phyloP scores from a whole-genome alignment of 1,139 yeast species.

The Candida smagusa region DNA sequence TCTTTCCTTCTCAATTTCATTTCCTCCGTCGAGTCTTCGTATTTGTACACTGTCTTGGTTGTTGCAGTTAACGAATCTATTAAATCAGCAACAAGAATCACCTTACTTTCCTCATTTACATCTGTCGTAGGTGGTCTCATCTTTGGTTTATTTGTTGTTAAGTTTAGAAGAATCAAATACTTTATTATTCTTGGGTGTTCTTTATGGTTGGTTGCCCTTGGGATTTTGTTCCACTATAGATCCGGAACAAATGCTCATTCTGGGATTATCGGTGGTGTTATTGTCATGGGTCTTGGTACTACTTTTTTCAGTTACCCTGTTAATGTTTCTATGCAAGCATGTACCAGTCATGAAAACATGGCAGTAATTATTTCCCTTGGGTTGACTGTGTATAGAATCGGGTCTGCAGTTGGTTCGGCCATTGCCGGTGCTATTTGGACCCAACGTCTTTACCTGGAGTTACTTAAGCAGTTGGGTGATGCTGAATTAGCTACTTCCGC shows the following conservation, averaged over 20 bases:
- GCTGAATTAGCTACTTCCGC: slow-evolving; percentile 24
- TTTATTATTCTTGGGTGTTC: slow-evolving; percentile 33
- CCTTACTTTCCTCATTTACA: slow-evolving; percentile 31
- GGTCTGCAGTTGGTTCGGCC: slow-evolving; percentile 33
- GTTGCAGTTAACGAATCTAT: slow-evolving; percentile 32
- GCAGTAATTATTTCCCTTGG: slow-evolving; percentile 33
- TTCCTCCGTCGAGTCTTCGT: slow-evolving; percentile 28
- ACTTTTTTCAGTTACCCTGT: slow-evolving; percentile 36
- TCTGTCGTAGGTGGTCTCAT: slow-evolving; percentile 31
- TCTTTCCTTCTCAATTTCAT: slow-evolving; percentile 30
- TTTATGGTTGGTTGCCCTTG: slow-evolving; percentile 36
- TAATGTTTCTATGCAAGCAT: slow-evolving; percentile 31
- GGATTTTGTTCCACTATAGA: slow-evolving; percentile 33
- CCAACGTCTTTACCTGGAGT: slow-evolving; percentile 21
- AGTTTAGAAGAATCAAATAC: slow-evolving; percentile 27
- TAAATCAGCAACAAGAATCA: slow-evolving; percentile 35
- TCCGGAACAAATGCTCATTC: slow-evolving; percentile 24
- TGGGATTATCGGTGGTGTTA: slow-evolving; percentile 35
- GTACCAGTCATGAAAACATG: slow-evolving; percentile 37
- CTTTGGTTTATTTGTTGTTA: slow-evolving; percentile 31
- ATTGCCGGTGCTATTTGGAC: slow-evolving; percentile 42
- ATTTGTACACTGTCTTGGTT: slow-evolving; percentile 32
- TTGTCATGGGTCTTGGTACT: slow-evolving; percentile 36
- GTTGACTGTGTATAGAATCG: slow-evolving; percentile 33
- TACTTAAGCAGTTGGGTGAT: slow-evolving; percentile 17